Conservation (phyloP, 2,329 filamentous ascomycete genomes). For the Colletotrichum costaricense region DNA sequence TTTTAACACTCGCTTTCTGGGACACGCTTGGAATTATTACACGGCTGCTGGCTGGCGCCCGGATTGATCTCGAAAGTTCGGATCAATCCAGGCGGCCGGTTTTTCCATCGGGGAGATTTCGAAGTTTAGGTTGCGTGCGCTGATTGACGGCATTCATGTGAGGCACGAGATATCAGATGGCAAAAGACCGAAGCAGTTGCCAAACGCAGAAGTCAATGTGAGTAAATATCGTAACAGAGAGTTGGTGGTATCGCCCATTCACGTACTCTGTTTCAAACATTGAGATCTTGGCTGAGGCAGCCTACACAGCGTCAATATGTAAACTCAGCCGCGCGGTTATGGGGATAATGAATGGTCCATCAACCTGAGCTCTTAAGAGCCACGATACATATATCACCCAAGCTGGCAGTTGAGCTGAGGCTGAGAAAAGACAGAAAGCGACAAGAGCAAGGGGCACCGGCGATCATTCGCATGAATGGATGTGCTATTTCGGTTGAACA, state of each 20-base stretch:
- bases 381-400: not conserved
- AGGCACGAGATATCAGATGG: not conserved
- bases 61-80: not conserved
- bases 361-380: not conserved
- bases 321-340: not conserved
- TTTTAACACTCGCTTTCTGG: conserved; percentile 11
- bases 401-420: not conserved
- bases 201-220: not conserved
- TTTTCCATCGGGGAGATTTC: not conserved
- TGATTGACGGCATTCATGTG: conserved; percentile 3
- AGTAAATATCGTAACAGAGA: not conserved
- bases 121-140: not conserved
- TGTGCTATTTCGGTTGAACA: not conserved
- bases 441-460: not conserved
- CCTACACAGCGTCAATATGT: not conserved
- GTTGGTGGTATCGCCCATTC: not conserved
- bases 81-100: not conserved
- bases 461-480: not conserved
- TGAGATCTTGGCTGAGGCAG: not conserved
- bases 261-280: not conserved
- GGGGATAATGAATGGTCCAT: too few relatives aligned
- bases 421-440: not conserved
- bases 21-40: not conserved
- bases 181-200: not conserved
- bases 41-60: not conserved